These are phyloP conservation scores for Penicillium desertorum DNA, from an alignment of 495 filamentous ascomycete genomes.

Conservation along the genomic window DNA sequence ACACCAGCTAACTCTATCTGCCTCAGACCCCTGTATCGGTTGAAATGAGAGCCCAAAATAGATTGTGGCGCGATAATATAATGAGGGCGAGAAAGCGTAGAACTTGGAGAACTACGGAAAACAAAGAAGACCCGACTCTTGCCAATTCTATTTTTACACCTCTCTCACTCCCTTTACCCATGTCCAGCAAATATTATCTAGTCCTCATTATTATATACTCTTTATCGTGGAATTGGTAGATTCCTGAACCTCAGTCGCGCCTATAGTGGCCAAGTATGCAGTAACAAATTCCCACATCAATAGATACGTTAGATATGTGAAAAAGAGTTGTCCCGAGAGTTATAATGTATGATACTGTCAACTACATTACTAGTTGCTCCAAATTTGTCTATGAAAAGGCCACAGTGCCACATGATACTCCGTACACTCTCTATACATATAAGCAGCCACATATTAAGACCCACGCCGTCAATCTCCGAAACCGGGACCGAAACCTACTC, in stretches of 20 bases:
- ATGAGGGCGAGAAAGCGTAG: neutral
- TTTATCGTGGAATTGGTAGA: neutral
- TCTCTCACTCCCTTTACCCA: neutral
- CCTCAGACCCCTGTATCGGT: neutral
- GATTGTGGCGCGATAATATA: neutral
- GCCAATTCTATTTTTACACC: neutral
- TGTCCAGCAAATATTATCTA: neutral
- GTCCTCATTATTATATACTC: neutral
- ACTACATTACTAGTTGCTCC: neutral
- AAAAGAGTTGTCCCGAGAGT: too few relatives aligned
- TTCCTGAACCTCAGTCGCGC: too few relatives aligned
- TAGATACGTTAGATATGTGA: too few relatives aligned
- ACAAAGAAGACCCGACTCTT: neutral
- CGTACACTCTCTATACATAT: neutral
- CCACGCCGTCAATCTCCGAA: too few relatives aligned
- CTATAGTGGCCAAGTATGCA: too few relatives aligned
- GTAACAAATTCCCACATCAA: too few relatives aligned
- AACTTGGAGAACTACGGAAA: neutral
- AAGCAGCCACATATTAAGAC: too few relatives aligned
- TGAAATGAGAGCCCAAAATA: neutral
- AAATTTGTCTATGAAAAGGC: neutral
- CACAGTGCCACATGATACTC: neutral
- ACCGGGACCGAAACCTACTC: too few relatives aligned
- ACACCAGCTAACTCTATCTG: neutral
- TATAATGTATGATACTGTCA: too few relatives aligned